Evolutionary conservation across 2,329 filamentous ascomycete species (phyloP).

Genomic region (Fusarium oxysporum): DNA sequence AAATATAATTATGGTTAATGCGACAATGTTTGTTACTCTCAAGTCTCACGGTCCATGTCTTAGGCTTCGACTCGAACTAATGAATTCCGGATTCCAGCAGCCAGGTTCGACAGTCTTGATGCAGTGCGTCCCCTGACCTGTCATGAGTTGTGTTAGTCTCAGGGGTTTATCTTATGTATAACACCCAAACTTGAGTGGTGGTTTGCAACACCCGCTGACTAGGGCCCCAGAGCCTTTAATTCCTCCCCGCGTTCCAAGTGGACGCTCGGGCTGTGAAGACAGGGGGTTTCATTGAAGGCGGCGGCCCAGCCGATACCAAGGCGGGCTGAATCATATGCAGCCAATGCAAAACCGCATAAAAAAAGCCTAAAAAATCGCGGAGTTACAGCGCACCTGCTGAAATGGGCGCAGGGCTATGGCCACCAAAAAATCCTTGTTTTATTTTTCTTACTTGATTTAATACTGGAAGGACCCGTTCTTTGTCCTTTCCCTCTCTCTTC

Average conservation of each 20-base stretch:
- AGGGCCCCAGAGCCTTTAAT: conserved; percentile 30
- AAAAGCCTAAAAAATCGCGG: conserved; percentile 26
- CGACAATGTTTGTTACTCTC: conserved; percentile 15
- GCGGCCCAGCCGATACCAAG: conserved; percentile 14
- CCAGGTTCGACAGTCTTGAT: not conserved
- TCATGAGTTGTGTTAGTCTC: conserved; percentile 16
- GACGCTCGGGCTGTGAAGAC: conserved; percentile 17
- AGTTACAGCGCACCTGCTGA: conserved; percentile 23
- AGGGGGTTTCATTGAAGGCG: conserved; percentile 8
- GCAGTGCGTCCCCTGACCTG: conserved; percentile 4
- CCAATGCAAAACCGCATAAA: conserved; percentile 33
- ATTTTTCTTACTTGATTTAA: conserved; percentile 24
- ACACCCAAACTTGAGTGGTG: conserved; percentile 18
- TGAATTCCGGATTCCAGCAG: conserved; percentile 17
- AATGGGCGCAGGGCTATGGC: conserved; percentile 25
- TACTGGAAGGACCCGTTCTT: conserved; percentile 32
- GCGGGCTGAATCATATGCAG: conserved; percentile 11
- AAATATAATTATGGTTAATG: conserved; percentile 6
- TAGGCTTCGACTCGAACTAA: not conserved
- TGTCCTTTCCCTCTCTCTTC: conserved; percentile 25
- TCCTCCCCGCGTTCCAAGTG: conserved; percentile 41
- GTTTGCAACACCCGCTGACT: conserved; percentile 15
- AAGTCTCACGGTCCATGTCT: conserved; percentile 20
- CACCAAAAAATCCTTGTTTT: conserved; percentile 38
- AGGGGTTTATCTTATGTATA: conserved; percentile 39